phyloP scores from a whole-genome alignment of 2,329 filamentous ascomycete species.

The Fusarium nurragi region DNA sequence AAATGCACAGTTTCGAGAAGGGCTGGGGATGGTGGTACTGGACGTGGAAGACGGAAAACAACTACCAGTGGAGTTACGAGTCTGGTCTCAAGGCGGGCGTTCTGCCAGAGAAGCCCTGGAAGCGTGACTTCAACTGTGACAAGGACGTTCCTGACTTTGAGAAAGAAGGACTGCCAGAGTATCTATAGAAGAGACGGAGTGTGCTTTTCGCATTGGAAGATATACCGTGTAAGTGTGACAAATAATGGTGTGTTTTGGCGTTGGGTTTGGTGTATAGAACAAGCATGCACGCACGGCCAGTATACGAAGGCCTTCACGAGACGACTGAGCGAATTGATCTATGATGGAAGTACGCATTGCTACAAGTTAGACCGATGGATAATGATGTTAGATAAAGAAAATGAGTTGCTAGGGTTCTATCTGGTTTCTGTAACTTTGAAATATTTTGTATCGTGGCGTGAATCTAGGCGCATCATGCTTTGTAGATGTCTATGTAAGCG shows the following conservation, averaged over 20 bases:
- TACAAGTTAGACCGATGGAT: conserved; percentile 19
- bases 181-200: conserved; percentile 48
- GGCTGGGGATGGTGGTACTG: conserved; percentile 99
- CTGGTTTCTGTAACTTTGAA: background rate
- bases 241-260: conserved; percentile 14
- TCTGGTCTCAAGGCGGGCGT: conserved; percentile 80
- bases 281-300: conserved; percentile 6
- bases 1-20: conserved; percentile 93
- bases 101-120: conserved; percentile 78
- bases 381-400: conserved; percentile 3
- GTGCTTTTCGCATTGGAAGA: background rate
- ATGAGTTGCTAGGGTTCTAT: background rate
- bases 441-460: background rate
- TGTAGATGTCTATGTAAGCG: background rate
- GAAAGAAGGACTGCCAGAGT: conserved; percentile 58
- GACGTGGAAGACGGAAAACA: conserved; percentile 93
- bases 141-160: conserved; percentile 64
- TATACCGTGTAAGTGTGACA: conserved; percentile 11
- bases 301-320: conserved; percentile 18
- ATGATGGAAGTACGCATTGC: background rate
- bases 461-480: background rate
- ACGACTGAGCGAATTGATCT: conserved; percentile 4
- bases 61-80: conserved; percentile 92
- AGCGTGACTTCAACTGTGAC: conserved; percentile 75
- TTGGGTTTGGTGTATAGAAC: conserved; percentile 15